phyloP scores from a whole-genome alignment of 2,329 filamentous ascomycete genomes.

The Fusarium nanum region DNA sequence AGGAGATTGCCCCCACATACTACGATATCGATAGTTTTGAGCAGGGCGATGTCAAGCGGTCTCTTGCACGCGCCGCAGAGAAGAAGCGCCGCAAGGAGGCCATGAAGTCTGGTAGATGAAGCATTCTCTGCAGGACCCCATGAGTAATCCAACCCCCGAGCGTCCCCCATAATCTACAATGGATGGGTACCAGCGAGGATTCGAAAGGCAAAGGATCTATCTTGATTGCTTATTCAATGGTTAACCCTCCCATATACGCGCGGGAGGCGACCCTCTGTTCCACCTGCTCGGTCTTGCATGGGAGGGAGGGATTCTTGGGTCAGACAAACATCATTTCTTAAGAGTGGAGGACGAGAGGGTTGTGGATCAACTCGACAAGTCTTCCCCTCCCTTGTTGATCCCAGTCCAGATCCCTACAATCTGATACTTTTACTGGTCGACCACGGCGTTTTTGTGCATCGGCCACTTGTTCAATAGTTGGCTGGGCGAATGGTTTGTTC shows the following conservation, averaged over 20 bases:
- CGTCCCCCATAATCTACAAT: neutral
- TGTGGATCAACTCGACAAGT: conserved; percentile 16
- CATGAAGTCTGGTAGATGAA: conserved; percentile 62
- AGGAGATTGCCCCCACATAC: conserved; percentile 94
- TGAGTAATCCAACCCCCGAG: conserved; percentile 5
- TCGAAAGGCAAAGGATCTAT: conserved; percentile 22
- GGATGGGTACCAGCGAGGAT: conserved; percentile 10
- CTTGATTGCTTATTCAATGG: conserved; percentile 27
- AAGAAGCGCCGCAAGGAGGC: conserved; percentile 71
- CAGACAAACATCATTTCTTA: conserved; percentile 15
- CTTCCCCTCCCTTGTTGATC: conserved; percentile 7
- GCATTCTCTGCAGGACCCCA: conserved; percentile 24
- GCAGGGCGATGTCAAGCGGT: conserved; percentile 86
- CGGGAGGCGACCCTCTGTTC: conserved; percentile 26
- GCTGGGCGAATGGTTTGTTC: conserved; percentile 16
- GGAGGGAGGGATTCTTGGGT: conserved; percentile 7
- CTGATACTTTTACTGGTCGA: conserved; percentile 22
- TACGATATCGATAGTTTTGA: conserved; percentile 87
- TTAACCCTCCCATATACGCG: conserved; percentile 20
- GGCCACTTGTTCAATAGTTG: conserved; percentile 33
- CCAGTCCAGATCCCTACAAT: conserved; percentile 14
- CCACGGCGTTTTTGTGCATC: conserved; percentile 37
- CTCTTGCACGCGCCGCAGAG: conserved; percentile 67
- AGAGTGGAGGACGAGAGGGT: conserved; percentile 14
- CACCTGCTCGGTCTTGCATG: conserved; percentile 18